These are phyloP conservation scores for Coemansia sp. DNA, from an alignment of 192 early-diverging fungal species.

Conservation along the genomic window DNA sequence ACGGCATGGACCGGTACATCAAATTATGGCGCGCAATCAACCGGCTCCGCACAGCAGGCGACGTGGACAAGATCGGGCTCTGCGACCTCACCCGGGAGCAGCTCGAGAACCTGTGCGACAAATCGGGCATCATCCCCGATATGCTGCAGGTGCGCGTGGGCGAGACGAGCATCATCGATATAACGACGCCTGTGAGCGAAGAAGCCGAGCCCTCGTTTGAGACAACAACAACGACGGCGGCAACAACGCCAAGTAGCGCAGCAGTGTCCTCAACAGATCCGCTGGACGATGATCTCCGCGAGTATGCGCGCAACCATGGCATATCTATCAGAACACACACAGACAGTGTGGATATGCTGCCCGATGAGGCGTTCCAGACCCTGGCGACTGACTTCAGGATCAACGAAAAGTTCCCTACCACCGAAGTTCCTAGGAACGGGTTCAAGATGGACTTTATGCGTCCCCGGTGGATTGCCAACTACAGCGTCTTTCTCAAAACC, in stretches of 20 bases:
- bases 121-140: slow-evolving; percentile 25
- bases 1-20: slow-evolving; percentile 35
- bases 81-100: slow-evolving; percentile 35
- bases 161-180: slow-evolving; percentile 3
- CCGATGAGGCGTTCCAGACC: slow-evolving; percentile 40
- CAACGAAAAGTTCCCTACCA: slow-evolving; percentile 54
- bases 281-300: slow-evolving; percentile 20
- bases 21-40: slow-evolving; percentile 38
- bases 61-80: slow-evolving; percentile 38
- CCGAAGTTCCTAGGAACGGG: slow-evolving; percentile 45
- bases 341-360: slow-evolving; percentile 34
- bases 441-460: slow-evolving; percentile 52
- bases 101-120: slow-evolving; percentile 31
- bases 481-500: slow-evolving; percentile 39
- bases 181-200: background rate
- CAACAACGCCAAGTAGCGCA: background rate
- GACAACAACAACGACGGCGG: background rate
- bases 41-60: slow-evolving; percentile 24
- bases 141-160: slow-evolving; percentile 46
- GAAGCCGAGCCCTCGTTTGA: background rate
- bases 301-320: slow-evolving; percentile 17
- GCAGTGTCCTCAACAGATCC: background rate
- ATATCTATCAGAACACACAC: slow-evolving; percentile 41
- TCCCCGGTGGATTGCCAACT: slow-evolving; percentile 53
- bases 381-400: slow-evolving; percentile 45